Evolutionary conservation across 177 flowering plant genomes (phyloP).

Genomic region (Vitis hybrid): DNA sequence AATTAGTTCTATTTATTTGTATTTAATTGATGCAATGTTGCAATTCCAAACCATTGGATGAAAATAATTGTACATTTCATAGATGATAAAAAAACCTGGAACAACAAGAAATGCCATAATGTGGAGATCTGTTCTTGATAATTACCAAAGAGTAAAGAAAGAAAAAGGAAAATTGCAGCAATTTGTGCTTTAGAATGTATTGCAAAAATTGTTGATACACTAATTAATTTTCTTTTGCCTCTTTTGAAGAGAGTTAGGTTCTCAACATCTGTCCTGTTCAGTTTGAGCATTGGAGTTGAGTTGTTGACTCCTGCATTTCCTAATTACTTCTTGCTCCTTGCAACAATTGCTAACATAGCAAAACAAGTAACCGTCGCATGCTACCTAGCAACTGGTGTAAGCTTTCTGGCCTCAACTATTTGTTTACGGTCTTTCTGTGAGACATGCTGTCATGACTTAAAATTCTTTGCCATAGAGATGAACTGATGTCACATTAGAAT

Average conservation of each 20-base stretch:
- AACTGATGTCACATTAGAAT: no score
- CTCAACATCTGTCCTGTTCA: constrained; percentile 73
- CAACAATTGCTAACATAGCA: constrained; percentile 80
- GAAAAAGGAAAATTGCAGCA: no score
- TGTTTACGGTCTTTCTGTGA: not conserved
- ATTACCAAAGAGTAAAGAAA: not conserved
- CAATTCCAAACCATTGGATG: not conserved
- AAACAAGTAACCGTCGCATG: constrained; percentile 91
- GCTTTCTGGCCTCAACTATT: constrained; percentile 15
- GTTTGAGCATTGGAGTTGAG: constrained; percentile 87
- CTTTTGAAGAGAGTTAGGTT: constrained; percentile 82
- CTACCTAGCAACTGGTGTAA: constrained; percentile 84
- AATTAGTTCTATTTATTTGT: not conserved
- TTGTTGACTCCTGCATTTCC: constrained; percentile 87
- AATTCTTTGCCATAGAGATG: not conserved
- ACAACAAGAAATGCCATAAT: not conserved
- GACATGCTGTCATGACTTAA: not conserved
- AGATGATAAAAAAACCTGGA: no score
- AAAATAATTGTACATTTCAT: not conserved
- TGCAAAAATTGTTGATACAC: not conserved
- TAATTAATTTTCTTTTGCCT: constrained; percentile 10
- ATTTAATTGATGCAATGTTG: not conserved
- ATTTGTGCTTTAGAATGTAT: not conserved
- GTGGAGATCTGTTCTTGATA: not conserved
- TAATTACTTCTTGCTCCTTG: constrained; percentile 76